These are phyloP conservation scores for Globisporangium recalcitrans DNA, from an alignment of 352 stramenopile genomes.

Conservation along the genomic window DNA sequence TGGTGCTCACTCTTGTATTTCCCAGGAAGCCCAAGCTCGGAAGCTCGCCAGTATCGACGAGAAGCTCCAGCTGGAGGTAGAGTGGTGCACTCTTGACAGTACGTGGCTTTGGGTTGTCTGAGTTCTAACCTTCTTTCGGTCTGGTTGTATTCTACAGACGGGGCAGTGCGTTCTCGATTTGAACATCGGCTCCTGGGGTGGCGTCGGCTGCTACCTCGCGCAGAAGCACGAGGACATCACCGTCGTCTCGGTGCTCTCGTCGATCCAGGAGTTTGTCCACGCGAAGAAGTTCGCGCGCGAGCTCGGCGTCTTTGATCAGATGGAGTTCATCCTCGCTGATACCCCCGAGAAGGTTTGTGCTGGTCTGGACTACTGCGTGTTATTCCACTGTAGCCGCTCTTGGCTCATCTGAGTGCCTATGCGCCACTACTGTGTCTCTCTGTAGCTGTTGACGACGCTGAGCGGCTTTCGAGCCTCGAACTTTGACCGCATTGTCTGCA, in stretches of 20 bases:
- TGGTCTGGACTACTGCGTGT: background rate
- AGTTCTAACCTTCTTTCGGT: background rate
- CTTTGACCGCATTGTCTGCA: conserved; percentile 68
- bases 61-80: conserved; percentile 55
- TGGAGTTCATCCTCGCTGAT: conserved; percentile 71
- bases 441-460: conserved; percentile 48
- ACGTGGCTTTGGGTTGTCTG: background rate
- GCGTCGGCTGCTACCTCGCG: conserved; percentile 70
- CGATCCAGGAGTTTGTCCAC: conserved; percentile 48
- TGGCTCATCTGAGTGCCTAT: background rate
- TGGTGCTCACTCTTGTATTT: too few relatives aligned
- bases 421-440: background rate
- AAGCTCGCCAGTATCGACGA: conserved; percentile 67
- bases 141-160: conserved; percentile 21
- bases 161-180: conserved; percentile 74
- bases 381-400: too few relatives aligned
- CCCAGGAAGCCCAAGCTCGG: conserved; percentile 49
- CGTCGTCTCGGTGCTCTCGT: conserved; percentile 54
- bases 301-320: conserved; percentile 47
- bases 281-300: conserved; percentile 58
- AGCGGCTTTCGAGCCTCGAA: conserved; percentile 45
- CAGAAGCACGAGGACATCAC: conserved; percentile 39
- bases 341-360: conserved; percentile 41
- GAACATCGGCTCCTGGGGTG: conserved; percentile 76
- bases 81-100: background rate